Conservation (phyloP, 805 yeast genomes). For the Ogataea glucozyma region DNA sequence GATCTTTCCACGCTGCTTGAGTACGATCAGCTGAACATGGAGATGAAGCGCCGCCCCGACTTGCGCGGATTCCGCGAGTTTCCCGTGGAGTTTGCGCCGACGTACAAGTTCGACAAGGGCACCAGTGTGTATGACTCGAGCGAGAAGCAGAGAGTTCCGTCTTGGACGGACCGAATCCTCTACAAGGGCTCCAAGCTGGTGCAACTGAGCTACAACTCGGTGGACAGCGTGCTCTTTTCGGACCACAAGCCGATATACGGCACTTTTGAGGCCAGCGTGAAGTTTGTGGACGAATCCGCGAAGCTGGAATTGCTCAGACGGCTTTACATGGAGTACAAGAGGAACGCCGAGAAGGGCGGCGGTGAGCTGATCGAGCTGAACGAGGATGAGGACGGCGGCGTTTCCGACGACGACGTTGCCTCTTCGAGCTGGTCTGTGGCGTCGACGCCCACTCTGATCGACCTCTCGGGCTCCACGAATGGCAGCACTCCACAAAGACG, state of each 20-base stretch:
- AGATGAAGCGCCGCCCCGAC: constrained; percentile 70
- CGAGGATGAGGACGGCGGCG: constrained; percentile 24
- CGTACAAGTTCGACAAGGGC: constrained; percentile 89
- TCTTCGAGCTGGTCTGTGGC: constrained; percentile 24
- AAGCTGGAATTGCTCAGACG: constrained; percentile 57
- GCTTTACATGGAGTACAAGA: constrained; percentile 59
- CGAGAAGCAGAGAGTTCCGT: constrained; percentile 90
- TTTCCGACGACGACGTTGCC: constrained; percentile 12
- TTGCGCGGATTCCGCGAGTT: constrained; percentile 78
- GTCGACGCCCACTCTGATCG: constrained; percentile 28
- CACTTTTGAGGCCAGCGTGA: constrained; percentile 65
- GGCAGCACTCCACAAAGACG: neutral
- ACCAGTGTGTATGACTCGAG: constrained; percentile 80
- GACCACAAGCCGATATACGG: constrained; percentile 95
- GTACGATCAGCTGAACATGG: constrained; percentile 76
- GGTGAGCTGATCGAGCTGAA: constrained; percentile 33
- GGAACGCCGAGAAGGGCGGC: constrained; percentile 19
- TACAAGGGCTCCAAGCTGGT: constrained; percentile 57
- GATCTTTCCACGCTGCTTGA: constrained; percentile 55
- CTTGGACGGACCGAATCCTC: constrained; percentile 93
- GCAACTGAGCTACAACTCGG: constrained; percentile 70
- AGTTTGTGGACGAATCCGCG: constrained; percentile 63
- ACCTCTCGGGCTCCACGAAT: constrained; percentile 16
- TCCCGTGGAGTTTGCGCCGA: constrained; percentile 77
- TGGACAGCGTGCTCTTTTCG: constrained; percentile 59